Evolutionary conservation across 202 grass and related monocot genomes (phyloP).

Genomic region (Eragrostis tef): DNA sequence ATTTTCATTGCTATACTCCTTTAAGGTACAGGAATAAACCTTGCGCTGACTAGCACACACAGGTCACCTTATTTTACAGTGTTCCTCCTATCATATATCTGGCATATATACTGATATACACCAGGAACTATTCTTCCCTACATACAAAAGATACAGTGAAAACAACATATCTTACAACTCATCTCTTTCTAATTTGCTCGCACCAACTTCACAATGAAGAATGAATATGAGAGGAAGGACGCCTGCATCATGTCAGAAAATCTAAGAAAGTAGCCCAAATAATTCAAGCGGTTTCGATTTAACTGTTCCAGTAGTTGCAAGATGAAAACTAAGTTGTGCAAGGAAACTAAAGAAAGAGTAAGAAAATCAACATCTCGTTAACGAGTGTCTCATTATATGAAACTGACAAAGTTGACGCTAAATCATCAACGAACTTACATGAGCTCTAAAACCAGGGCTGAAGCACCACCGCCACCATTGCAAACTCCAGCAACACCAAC

Average conservation of each 20-base stretch:
- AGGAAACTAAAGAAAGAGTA: neutral
- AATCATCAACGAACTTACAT: constrained; percentile 57
- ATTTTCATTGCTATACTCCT: neutral
- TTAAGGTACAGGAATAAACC: constrained; percentile 11
- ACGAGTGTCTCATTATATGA: neutral
- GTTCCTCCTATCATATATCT: neutral
- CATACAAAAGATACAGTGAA: constrained; percentile 25
- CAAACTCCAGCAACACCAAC: constrained; percentile 92
- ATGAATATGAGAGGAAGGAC: constrained; percentile 20
- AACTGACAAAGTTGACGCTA: neutral
- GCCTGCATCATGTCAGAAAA: constrained; percentile 50
- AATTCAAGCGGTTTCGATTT: neutral
- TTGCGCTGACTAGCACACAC: neutral
- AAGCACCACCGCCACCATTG: constrained; percentile 91
- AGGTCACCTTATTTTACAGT: constrained; percentile 50
- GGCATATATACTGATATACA: neutral
- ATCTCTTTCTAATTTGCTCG: constrained; percentile 1
- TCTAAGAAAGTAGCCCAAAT: constrained; percentile 9
- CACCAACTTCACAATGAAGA: constrained; percentile 52
- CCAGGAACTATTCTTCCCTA: constrained; percentile 4
- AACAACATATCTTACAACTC: constrained; percentile 32
- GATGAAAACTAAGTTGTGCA: neutral
- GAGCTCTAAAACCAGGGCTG: constrained; percentile 77
- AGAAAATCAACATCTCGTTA: neutral
- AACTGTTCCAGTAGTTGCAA: neutral